Evolutionary conservation across 1,284 basidiomycete species (phyloP).

Genomic region (Peniophora sp.): DNA sequence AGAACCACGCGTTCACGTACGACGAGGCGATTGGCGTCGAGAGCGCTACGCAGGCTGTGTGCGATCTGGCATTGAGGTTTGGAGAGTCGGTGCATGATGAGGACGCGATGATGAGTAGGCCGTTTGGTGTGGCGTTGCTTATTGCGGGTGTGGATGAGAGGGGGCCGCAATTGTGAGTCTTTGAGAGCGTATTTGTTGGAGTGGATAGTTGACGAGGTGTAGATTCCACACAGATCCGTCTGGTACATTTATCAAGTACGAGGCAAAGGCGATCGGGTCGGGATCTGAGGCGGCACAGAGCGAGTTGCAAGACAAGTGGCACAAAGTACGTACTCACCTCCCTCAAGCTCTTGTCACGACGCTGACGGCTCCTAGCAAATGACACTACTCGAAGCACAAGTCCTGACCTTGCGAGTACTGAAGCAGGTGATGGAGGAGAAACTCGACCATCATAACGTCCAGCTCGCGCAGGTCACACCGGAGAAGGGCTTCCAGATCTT

Average conservation of each 20-base stretch:
- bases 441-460: constrained; percentile 96
- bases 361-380: constrained; percentile 61
- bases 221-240: constrained; percentile 98
- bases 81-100: constrained; percentile 99
- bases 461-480: constrained; percentile 86
- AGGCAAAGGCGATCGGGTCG: constrained; percentile 98
- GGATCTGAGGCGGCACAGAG: constrained; percentile 97
- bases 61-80: constrained; percentile 94
- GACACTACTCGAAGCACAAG: constrained; percentile 84
- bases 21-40: constrained; percentile 97
- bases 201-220: constrained; percentile 1
- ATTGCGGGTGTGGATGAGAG: constrained; percentile 96
- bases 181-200: constrained; percentile 5
- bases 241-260: constrained; percentile 96
- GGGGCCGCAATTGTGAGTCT: constrained; percentile 84
- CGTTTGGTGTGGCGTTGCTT: constrained; percentile 95
- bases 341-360: neutral
- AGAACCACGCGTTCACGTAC: constrained; percentile 96
- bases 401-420: constrained; percentile 81
- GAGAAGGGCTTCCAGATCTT: constrained; percentile 80
- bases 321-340: constrained; percentile 55
- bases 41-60: constrained; percentile 95
- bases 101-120: constrained; percentile 98
- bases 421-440: constrained; percentile 99
- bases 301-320: constrained; percentile 96